These are phyloP conservation scores for Nephromyces sp. DNA, from an alignment of 169 alveolate species.

Conservation along the genomic window DNA sequence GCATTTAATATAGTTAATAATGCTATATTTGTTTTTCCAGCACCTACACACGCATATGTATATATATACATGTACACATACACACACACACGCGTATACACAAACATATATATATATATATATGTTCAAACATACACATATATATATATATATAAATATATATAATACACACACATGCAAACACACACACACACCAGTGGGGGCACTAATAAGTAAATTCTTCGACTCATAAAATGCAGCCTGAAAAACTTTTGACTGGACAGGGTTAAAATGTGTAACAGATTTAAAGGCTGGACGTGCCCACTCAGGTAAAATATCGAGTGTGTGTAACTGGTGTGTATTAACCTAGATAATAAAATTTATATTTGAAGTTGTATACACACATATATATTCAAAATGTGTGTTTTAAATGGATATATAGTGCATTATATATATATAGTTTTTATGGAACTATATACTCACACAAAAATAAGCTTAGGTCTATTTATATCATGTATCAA, in stretches of 20 bases:
- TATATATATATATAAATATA: too few relatives aligned
- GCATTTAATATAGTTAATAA: slow-evolving; percentile 86
- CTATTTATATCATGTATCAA: too few relatives aligned
- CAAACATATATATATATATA: too few relatives aligned
- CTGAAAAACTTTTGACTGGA: slow-evolving; percentile 31
- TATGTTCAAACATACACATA: too few relatives aligned
- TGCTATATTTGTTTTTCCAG: slow-evolving; percentile 99
- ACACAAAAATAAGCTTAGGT: neutral
- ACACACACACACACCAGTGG: neutral
- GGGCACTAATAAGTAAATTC: slow-evolving; percentile 8
- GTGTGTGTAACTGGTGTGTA: neutral
- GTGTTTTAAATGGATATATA: neutral
- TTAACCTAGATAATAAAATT: neutral
- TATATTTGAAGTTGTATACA: neutral
- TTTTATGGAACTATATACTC: neutral
- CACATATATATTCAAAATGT: neutral
- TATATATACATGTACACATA: slow-evolving; percentile 3
- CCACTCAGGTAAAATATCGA: slow-evolving; percentile 31
- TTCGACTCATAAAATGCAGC: slow-evolving; percentile 29
- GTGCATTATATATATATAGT: neutral
- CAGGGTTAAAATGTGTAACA: slow-evolving; percentile 25
- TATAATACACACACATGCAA: too few relatives aligned
- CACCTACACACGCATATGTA: slow-evolving; percentile 30
- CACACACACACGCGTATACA: slow-evolving; percentile 92
- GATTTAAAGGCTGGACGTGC: slow-evolving; percentile 36